Evolutionary conservation across 140 eudicot genomes (phyloP), one percentile per base, ranked within the genome.

Genomic region (Artemisia princeps): DNA sequence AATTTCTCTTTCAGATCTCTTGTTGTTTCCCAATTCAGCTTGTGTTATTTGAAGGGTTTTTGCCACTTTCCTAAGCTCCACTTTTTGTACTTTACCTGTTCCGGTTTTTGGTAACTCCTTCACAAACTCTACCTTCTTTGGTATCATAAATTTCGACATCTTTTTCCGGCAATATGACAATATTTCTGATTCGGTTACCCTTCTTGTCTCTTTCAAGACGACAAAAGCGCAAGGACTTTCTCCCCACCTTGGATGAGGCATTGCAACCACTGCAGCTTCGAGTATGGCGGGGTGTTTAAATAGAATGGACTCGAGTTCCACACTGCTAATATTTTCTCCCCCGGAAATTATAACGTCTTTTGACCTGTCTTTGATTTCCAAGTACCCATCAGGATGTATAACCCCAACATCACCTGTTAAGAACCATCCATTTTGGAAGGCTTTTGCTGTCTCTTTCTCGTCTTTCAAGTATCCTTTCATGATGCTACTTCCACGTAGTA

Each of bases 171-270:
- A 90, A 73, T 78, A 84, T n/a, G 26, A 62, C 16, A 87, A 16
- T 15, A 90, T 79, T 7, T 87, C 90, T 1, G 65, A 53, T 83
- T 90, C 95, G 0, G 72, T 71, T 20, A 67, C 67, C 15, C 55
- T 19, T 33, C 8, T 54, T 2, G 64, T 48, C 1, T 65, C 69
- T 48, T 68, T 78, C 48, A 86, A 6, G 2, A 58, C 78, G 6
- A 86, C 85, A 20, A 90, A 90, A 2, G 95, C 95, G 59, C 95
- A 86, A 0, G 97, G 95, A 58, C 84, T 90, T 72, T 90, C 97
- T 1, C 95, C 97, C 97, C 97, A 90, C 58, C 74, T 73, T 0
- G 86, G 81, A 22, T 90, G 95, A 4, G 95, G 95, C 95, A 84
- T 90, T 9, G 97, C 97, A 71, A 90, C 97, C 71, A 86, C 95